These are phyloP conservation scores for Porodaedalea pini DNA, from an alignment of 1,284 basidiomycete genomes.

Conservation along the genomic window DNA sequence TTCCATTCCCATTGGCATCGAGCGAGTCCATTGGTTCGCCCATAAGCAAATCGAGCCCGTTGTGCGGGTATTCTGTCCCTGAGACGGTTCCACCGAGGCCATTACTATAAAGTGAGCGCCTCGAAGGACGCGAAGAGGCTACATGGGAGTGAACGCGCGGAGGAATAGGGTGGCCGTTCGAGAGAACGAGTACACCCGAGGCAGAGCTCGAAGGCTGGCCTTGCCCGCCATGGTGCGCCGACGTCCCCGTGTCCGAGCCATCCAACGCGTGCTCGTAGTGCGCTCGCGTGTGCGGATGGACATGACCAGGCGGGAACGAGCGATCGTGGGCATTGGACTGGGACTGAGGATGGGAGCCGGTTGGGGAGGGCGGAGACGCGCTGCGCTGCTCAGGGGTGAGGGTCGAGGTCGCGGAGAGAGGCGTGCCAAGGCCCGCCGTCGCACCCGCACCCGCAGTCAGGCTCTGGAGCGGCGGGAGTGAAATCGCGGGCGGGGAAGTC, in stretches of 20 bases:
- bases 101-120: not conserved
- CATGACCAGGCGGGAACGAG: not conserved
- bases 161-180: not conserved
- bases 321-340: not conserved
- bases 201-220: not conserved
- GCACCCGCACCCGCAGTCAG: not conserved
- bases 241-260: too few relatives aligned
- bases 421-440: not conserved
- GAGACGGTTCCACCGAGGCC: too few relatives aligned
- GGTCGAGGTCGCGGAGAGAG: not conserved
- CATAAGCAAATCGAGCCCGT: not conserved
- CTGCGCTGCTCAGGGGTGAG: not conserved
- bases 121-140: not conserved
- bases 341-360: not conserved
- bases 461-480: not conserved
- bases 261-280: too few relatives aligned
- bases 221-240: not conserved
- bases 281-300: not conserved
- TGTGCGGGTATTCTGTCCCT: not conserved
- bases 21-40: not conserved
- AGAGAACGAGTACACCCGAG: not conserved
- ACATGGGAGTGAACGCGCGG: not conserved
- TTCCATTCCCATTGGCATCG: not conserved
- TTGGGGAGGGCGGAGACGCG: not conserved
- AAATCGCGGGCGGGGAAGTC: not conserved